A percentile compares a stretch with the other conserved stretches of the same genome.
These are phyloP conservation scores for Rubia yunnanensis DNA, from an alignment of 257 asterid species.

Conservation along the genomic window DNA sequence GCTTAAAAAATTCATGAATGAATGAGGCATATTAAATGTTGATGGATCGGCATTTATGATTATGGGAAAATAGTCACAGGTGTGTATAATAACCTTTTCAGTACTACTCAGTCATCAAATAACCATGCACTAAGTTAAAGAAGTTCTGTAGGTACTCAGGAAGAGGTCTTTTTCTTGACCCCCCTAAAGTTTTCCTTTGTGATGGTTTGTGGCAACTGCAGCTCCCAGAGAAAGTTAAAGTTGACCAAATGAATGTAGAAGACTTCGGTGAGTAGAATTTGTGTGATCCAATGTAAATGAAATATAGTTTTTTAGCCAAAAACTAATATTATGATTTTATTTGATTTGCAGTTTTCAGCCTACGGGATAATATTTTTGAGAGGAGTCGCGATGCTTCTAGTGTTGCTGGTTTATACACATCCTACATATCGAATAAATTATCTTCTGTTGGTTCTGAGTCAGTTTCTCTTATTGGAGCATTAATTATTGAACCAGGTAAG, in stretches of 20 bases:
- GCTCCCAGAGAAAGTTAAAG: constrained; percentile 57
- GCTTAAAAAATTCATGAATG: not conserved
- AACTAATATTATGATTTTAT: constrained; percentile 3
- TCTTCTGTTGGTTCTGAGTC: constrained; percentile 30
- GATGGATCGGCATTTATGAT: not conserved
- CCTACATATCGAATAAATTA: constrained; percentile 43
- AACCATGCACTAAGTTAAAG: not conserved
- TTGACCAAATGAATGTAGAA: constrained; percentile 25
- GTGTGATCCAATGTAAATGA: not conserved
- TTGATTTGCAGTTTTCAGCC: constrained; percentile 54
- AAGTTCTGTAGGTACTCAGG: constrained; percentile 69
- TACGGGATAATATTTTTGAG: constrained; percentile 60
- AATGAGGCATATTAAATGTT: not conserved
- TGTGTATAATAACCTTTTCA: not conserved
- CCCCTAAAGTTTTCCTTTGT: constrained; percentile 68
- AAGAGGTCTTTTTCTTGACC: constrained; percentile 85
- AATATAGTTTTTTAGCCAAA: not conserved
- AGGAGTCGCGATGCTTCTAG: constrained; percentile 53
- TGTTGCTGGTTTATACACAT: constrained; percentile 48
- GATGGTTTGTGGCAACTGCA: constrained; percentile 64
- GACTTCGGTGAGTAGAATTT: constrained; percentile 45
- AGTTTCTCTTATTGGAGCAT: constrained; percentile 52
- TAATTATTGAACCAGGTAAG: constrained; percentile 92
- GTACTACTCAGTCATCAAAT: not conserved
- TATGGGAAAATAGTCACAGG: not conserved